Percentiles rank a stretch among this genome's conserved stretches.
Conservation (phyloP, 495 filamentous ascomycete genomes). For the Penicillium crystallinum region DNA sequence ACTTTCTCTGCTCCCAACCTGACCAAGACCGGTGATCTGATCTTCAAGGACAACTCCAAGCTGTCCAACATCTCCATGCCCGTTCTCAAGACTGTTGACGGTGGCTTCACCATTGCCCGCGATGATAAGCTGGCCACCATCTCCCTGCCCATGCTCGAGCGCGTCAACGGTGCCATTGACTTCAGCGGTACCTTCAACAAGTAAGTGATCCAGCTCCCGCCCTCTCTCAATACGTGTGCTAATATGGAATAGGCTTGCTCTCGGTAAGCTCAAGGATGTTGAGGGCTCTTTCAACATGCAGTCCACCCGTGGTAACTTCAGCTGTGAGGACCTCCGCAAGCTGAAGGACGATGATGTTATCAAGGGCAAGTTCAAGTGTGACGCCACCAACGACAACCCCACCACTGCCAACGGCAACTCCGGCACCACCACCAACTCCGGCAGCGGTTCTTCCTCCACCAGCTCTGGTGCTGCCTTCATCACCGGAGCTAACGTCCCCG, state of each 20-base stretch:
- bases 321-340: conserved; percentile 45
- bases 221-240: conserved; percentile 4
- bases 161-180: conserved; percentile 81
- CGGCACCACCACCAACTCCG: conserved; percentile 38
- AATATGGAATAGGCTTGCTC: conserved; percentile 51
- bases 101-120: conserved; percentile 79
- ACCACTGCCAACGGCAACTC: conserved; percentile 33
- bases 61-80: conserved; percentile 76
- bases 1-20: conserved; percentile 72
- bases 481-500: conserved; percentile 37
- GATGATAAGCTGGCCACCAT: conserved; percentile 68
- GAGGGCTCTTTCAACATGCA: conserved; percentile 83
- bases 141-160: conserved; percentile 59
- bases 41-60: conserved; percentile 71
- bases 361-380: conserved; percentile 60
- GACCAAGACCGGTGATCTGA: conserved; percentile 67
- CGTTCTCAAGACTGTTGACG: conserved; percentile 59
- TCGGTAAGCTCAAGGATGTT: conserved; percentile 68
- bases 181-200: conserved; percentile 77
- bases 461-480: conserved; percentile 38
- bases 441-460: conserved; percentile 27
- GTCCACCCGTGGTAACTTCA: conserved; percentile 58
- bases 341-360: conserved; percentile 45
- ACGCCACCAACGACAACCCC: conserved; percentile 34
- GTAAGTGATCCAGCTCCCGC: conserved; percentile 50